Conservation (phyloP, 139 green algal genomes). For the Asterochloris sp. region DNA sequence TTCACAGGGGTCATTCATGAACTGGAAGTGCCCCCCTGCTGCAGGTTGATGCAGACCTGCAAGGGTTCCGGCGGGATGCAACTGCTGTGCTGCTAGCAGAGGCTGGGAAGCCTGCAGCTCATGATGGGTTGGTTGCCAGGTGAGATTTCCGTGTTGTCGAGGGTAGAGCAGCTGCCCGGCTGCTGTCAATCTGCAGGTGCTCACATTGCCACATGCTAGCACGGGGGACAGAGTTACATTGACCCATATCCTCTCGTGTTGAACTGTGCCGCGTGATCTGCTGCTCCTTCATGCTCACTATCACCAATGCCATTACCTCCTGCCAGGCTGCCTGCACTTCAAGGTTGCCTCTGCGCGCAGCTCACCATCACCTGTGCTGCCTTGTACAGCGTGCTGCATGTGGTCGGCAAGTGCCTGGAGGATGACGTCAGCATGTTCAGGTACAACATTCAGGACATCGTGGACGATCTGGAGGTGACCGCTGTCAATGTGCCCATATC, state of each 20-base stretch:
- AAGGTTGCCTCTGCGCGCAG: no score
- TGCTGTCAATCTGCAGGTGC: no score
- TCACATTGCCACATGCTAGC: no score
- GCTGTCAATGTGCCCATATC: not conserved
- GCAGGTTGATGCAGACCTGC: conserved; percentile 39
- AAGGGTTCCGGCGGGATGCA: conserved; percentile 33
- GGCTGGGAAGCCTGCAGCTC: conserved; percentile 7
- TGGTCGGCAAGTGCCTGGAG: conserved; percentile 57
- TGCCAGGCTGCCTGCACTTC: no score
- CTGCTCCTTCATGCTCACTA: no score
- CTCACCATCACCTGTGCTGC: not conserved
- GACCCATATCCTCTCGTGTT: no score
- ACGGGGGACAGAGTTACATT: no score
- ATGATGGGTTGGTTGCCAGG: conserved; percentile 25
- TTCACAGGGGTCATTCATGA: no score
- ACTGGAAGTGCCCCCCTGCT: not conserved
- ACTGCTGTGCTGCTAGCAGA: not conserved
- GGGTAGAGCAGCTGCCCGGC: not conserved
- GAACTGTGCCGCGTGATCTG: no score
- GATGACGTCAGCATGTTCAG: conserved; percentile 55
- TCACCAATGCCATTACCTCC: no score
- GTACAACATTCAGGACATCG: conserved; percentile 51
- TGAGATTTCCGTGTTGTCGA: not conserved
- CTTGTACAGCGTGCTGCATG: conserved; percentile 32
- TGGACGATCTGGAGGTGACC: conserved; percentile 63